Percentiles rank a stretch among this genome's conserved stretches.
Conservation (phyloP, 73 alveolate genomes). For the Tetrahymena malaccensis region DNA sequence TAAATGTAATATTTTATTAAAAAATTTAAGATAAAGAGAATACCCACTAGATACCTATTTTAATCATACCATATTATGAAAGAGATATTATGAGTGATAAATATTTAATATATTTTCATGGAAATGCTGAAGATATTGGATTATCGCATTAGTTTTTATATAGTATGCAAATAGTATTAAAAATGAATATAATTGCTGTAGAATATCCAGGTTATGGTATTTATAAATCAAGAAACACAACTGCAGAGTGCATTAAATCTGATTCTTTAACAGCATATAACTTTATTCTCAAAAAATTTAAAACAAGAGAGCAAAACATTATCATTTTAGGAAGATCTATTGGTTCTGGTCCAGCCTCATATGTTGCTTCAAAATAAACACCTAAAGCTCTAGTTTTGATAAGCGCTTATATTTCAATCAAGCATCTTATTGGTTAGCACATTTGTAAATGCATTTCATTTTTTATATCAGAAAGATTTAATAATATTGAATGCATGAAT, state of each 20-base stretch:
- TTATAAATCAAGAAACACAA: slow-evolving; percentile 45
- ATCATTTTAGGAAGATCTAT: slow-evolving; percentile 64
- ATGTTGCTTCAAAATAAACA: slow-evolving; percentile 55
- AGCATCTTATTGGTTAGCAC: slow-evolving; percentile 40
- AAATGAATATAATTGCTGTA: slow-evolving; percentile 48
- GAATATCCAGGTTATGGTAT: slow-evolving; percentile 84
- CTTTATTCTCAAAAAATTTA: slow-evolving; percentile 39
- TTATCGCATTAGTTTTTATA: neutral
- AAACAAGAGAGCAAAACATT: slow-evolving; percentile 43
- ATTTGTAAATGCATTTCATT: neutral
- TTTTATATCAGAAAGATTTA: neutral
- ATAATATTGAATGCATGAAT: neutral
- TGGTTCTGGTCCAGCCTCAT: slow-evolving; percentile 76
- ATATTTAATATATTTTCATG: slow-evolving; percentile 44
- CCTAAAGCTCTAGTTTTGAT: slow-evolving; percentile 59
- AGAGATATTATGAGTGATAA: neutral
- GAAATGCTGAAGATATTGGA: slow-evolving; percentile 60
- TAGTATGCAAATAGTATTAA: neutral
- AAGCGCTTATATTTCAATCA: slow-evolving; percentile 77
- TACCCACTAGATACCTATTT: neutral
- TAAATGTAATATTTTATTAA: neutral
- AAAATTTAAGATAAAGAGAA: neutral
- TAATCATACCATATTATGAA: neutral
- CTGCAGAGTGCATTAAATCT: slow-evolving; percentile 38
- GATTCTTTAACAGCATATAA: slow-evolving; percentile 55